A percentile compares a stretch with the other conserved stretches of the same genome.
phyloP scores from a whole-genome alignment of 805 yeast species.

The Schwanniomyces pseudopolymorphus region DNA sequence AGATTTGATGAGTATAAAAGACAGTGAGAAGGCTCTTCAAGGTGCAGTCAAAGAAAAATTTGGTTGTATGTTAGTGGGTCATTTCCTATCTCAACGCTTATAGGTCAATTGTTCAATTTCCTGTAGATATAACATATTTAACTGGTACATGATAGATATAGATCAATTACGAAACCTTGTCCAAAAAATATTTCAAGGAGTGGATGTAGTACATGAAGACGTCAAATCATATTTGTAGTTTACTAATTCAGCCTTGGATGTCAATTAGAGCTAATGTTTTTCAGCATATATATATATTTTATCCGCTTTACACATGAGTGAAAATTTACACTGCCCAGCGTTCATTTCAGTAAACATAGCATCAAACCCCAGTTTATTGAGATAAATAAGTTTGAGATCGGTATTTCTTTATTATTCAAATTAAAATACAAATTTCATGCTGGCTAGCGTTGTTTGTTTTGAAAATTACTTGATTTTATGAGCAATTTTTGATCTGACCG shows the following conservation, averaged over 20 bases:
- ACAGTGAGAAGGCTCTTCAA: constrained; percentile 19
- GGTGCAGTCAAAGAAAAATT: constrained; percentile 17
- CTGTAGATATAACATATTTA: neutral
- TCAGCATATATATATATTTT: too few species aligned
- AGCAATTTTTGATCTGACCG: neutral
- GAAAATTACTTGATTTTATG: neutral
- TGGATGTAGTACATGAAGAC: too few species aligned
- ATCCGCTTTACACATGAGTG: too few species aligned
- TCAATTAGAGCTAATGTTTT: too few species aligned
- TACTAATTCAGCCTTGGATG: too few species aligned
- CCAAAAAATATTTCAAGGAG: too few species aligned
- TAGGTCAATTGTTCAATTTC: neutral
- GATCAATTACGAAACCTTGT: neutral
- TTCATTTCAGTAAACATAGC: neutral
- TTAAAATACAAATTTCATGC: neutral
- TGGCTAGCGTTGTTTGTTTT: neutral
- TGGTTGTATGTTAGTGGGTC: constrained; percentile 12
- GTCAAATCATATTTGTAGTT: too few species aligned
- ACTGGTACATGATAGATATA: neutral
- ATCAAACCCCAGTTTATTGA: neutral
- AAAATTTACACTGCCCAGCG: neutral
- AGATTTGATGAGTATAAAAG: constrained; percentile 12
- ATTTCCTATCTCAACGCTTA: constrained; percentile 11
- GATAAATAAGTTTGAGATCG: neutral
- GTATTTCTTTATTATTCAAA: neutral